phyloP scores from a whole-genome alignment of 768 basidiomycete genomes.

The Pleurotus djamor region DNA sequence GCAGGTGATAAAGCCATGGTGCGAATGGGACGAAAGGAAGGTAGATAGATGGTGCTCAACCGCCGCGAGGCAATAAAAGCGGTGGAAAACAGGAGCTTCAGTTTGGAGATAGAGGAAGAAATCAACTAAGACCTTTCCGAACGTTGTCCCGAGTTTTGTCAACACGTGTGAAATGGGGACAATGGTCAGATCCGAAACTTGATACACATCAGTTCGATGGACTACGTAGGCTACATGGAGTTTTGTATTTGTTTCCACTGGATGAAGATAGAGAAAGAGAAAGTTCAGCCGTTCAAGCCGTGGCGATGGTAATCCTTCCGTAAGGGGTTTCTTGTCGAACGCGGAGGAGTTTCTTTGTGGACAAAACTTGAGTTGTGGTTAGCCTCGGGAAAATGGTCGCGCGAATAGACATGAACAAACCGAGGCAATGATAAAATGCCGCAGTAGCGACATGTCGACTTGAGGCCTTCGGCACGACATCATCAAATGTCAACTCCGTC shows the following conservation, averaged over 20 bases:
- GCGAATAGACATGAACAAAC: constrained; percentile 33
- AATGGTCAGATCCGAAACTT: constrained; percentile 1
- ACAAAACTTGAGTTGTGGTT: constrained; percentile 50
- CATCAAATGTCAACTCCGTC: constrained; percentile 56
- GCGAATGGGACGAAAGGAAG: constrained; percentile 2
- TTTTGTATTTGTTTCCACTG: too few relatives aligned
- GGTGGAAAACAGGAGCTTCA: background rate
- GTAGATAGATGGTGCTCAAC: background rate
- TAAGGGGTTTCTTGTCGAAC: constrained; percentile 64
- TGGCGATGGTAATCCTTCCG: constrained; percentile 42
- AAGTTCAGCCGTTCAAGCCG: constrained; percentile 17
- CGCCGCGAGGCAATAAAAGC: background rate
- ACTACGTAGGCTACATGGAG: too few relatives aligned
- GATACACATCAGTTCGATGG: background rate
- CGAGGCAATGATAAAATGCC: constrained; percentile 84
- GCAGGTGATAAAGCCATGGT: constrained; percentile 56
- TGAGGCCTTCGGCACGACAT: constrained; percentile 59
- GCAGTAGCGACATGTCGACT: constrained; percentile 78
- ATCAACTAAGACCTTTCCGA: background rate
- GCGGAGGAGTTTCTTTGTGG: constrained; percentile 68
- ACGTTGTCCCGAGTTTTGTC: background rate
- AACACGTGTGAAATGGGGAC: background rate
- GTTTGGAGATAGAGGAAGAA: constrained; percentile 5
- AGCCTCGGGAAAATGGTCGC: background rate
- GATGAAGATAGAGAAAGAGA: too few relatives aligned